These are phyloP conservation scores for Chimonanthus salicifolius DNA, from an alignment of 164 flowering plant species.

Conservation along the genomic window DNA sequence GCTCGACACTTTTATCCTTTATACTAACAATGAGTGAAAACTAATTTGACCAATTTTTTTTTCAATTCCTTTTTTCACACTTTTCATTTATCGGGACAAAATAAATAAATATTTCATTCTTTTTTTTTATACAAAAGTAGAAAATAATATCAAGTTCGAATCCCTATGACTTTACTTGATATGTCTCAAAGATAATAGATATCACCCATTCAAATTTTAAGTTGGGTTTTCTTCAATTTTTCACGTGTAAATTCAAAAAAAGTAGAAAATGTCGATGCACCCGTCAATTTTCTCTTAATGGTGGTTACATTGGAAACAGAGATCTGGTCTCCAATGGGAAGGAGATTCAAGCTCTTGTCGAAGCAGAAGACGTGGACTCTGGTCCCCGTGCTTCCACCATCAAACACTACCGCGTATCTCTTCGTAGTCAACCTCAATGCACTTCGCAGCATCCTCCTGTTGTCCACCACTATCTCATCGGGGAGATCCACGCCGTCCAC, in stretches of 20 bases:
- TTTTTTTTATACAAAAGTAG: not conserved
- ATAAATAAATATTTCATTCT: not conserved
- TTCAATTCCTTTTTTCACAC: too few species aligned
- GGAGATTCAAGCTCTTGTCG: constrained; percentile 64
- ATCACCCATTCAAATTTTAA: not conserved
- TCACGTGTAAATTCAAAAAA: not conserved
- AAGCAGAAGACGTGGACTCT: constrained; percentile 4
- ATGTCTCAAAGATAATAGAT: not conserved
- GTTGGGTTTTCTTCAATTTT: too few species aligned
- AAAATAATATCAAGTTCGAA: not conserved
- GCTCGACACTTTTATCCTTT: too few species aligned
- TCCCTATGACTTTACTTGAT: too few species aligned
- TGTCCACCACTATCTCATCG: not conserved
- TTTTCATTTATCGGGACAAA: not conserved
- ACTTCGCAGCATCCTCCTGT: not conserved
- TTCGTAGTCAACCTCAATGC: not conserved
- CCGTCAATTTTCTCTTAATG: not conserved
- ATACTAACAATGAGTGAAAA: too few species aligned
- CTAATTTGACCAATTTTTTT: too few species aligned
- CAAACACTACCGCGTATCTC: not conserved
- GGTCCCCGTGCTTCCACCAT: not conserved
- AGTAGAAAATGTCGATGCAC: not conserved
- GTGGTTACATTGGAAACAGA: constrained; percentile 46
- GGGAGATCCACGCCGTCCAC: too few species aligned
- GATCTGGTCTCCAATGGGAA: constrained; percentile 71